These are phyloP conservation scores for Fusarium lateritium DNA, from an alignment of 2,329 filamentous ascomycete species.

Conservation along the genomic window DNA sequence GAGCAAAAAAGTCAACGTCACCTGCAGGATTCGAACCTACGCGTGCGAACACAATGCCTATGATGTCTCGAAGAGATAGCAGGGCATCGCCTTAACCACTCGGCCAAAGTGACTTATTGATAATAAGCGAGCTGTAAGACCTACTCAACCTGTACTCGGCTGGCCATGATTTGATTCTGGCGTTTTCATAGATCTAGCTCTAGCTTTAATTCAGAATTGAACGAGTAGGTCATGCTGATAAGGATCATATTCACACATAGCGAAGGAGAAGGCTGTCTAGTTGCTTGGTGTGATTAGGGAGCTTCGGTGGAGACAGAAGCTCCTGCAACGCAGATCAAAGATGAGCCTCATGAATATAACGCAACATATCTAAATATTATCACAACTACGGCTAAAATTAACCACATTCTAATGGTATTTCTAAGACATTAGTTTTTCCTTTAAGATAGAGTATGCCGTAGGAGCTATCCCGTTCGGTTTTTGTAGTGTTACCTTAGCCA, in stretches of 20 bases:
- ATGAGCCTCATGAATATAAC: neutral
- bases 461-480: too few species aligned
- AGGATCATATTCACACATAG: too few species aligned
- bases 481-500: neutral
- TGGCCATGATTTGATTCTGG: neutral
- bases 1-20: conserved; percentile 15
- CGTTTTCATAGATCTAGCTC: neutral
- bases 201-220: neutral
- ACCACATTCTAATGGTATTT: too few species aligned
- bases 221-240: neutral
- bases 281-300: neutral
- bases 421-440: too few species aligned
- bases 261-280: neutral
- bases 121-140: neutral
- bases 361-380: neutral
- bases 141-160: neutral
- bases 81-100: conserved; percentile 36
- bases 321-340: neutral
- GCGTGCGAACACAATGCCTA: conserved; percentile 28
- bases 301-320: neutral
- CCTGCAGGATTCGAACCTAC: conserved; percentile 32
- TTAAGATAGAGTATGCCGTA: too few species aligned
- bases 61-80: conserved; percentile 22
- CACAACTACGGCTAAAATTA: too few species aligned
- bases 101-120: conserved; percentile 23